These are phyloP conservation scores for Ustilago tritici DNA, from an alignment of 1,284 basidiomycete species.

Conservation along the genomic window DNA sequence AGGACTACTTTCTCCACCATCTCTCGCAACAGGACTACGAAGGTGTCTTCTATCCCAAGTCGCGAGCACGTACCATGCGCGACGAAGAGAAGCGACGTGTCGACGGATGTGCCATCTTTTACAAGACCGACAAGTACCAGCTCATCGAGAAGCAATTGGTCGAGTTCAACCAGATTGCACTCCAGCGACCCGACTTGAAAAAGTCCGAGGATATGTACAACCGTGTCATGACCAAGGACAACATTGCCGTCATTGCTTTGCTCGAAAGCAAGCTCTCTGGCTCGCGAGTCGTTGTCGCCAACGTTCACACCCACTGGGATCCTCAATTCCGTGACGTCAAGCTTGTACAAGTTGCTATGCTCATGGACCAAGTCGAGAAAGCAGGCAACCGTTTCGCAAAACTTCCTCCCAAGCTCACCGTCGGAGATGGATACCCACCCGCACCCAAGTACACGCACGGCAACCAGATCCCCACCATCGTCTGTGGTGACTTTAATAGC, in stretches of 20 bases:
- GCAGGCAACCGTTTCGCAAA: constrained; percentile 85
- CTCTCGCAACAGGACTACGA: constrained; percentile 85
- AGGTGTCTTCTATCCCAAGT: constrained; percentile 93
- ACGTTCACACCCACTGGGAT: constrained; percentile 95
- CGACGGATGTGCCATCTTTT: constrained; percentile 97
- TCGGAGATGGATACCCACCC: constrained; percentile 68
- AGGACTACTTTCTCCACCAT: constrained; percentile 88
- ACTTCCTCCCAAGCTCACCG: constrained; percentile 78
- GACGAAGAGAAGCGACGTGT: constrained; percentile 86
- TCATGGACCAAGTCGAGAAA: constrained; percentile 93
- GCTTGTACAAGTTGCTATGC: constrained; percentile 90
- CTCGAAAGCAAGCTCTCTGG: constrained; percentile 89
- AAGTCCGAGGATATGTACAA: constrained; percentile 99
- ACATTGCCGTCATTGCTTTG: constrained; percentile 88
- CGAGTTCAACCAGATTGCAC: constrained; percentile 93
- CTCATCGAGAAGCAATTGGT: constrained; percentile 94
- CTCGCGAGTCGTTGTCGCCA: constrained; percentile 87
- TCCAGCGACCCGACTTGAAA: constrained; percentile 94
- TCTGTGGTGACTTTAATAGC: constrained; percentile 97
- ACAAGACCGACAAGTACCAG: constrained; percentile 85
- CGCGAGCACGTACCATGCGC: constrained; percentile 91
- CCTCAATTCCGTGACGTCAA: constrained; percentile 95
- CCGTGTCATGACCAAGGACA: constrained; percentile 93
- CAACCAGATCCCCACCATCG: constrained; percentile 87
- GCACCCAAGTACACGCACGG: constrained; percentile 81